Conservation (phyloP, 1,139 yeast genomes). For the Saccharomyces hybrid region DNA sequence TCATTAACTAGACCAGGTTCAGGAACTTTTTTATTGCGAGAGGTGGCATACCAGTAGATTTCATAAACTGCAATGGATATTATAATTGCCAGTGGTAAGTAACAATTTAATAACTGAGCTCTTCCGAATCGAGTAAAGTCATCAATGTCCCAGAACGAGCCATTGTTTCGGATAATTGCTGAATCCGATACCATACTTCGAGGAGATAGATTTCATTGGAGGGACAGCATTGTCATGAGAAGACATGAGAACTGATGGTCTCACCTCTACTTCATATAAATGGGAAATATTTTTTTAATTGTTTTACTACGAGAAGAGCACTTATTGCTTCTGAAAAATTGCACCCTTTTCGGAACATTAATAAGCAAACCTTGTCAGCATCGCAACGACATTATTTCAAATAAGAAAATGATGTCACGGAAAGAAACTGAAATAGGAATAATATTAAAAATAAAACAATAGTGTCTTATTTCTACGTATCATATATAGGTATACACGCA, state of each 20-base stretch:
- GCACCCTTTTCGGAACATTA: background rate
- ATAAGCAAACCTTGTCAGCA: no score
- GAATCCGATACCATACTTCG: background rate
- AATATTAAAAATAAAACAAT: background rate
- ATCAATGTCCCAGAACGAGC: constrained; percentile 22
- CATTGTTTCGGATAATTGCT: constrained; percentile 1
- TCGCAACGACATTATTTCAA: no score
- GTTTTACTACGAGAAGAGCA: background rate
- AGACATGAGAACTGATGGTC: background rate
- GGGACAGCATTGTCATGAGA: background rate
- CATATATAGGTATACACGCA: constrained; percentile 5
- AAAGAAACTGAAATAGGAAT: no score
- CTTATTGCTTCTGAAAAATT: background rate
- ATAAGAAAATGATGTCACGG: no score
- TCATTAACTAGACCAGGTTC: background rate
- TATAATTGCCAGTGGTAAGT: constrained; percentile 13
- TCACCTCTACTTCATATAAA: background rate
- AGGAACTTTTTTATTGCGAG: background rate
- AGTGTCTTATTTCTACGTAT: background rate
- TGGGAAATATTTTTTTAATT: background rate
- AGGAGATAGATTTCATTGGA: background rate
- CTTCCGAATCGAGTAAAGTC: constrained; percentile 24
- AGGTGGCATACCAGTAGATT: background rate
- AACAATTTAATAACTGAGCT: constrained; percentile 15
- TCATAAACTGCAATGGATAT: background rate